Conservation (phyloP, 345 rosid genomes). For the Populus pruinosa region DNA sequence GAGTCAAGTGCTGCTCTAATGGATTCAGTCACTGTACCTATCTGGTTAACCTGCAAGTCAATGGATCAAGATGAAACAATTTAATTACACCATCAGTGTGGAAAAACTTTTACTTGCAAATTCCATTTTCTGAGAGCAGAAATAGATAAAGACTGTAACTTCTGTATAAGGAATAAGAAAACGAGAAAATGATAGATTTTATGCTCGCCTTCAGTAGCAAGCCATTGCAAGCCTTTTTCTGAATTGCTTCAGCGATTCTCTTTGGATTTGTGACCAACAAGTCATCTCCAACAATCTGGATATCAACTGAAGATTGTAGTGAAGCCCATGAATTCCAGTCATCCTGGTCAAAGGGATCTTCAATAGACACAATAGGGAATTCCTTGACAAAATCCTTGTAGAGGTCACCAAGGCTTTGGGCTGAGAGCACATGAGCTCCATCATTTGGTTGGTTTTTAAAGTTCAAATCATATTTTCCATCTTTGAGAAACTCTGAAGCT, state of each 20-base stretch:
- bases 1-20: conserved; percentile 94
- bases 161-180: not conserved
- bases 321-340: conserved; percentile 97
- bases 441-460: conserved; percentile 96
- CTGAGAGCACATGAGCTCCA: conserved; percentile 74
- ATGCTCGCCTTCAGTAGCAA: conserved; percentile 71
- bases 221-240: conserved; percentile 85
- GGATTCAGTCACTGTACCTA: conserved; percentile 93
- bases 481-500: conserved; percentile 91
- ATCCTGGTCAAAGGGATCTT: conserved; percentile 98
- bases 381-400: conserved; percentile 81
- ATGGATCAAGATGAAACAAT: conserved; percentile 1
- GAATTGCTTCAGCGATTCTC: conserved; percentile 90
- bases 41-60: conserved; percentile 82
- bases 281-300: conserved; percentile 94
- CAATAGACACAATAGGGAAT: conserved; percentile 89
- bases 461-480: conserved; percentile 82
- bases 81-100: not conserved
- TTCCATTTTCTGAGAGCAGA: not conserved
- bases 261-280: conserved; percentile 93
- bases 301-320: conserved; percentile 78
- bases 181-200: conserved; percentile 3
- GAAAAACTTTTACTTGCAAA: not conserved
- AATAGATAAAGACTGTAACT: not conserved
- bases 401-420: conserved; percentile 74